These are phyloP conservation scores for Beauveria bassiana DNA, from an alignment of 2,329 filamentous ascomycete genomes.

Conservation along the genomic window DNA sequence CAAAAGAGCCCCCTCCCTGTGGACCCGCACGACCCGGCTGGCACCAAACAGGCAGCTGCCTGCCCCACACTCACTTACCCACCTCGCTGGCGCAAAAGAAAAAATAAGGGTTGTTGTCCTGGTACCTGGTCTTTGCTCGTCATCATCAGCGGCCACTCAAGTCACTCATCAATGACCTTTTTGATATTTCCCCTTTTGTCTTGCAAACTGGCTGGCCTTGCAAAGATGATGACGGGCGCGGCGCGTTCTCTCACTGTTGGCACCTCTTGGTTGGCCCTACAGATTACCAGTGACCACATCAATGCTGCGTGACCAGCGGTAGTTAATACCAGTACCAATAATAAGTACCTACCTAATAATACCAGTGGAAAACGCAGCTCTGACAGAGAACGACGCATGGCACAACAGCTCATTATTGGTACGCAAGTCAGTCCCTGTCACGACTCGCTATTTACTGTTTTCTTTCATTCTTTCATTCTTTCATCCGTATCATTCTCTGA, in stretches of 20 bases:
- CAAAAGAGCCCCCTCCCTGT: too few species aligned
- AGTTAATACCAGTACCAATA: too few species aligned
- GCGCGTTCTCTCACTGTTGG: neutral
- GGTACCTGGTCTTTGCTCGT: neutral
- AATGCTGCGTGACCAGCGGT: too few species aligned
- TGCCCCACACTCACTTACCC: neutral
- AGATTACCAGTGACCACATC: neutral
- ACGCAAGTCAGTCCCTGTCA: neutral
- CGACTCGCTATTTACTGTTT: neutral
- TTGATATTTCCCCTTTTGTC: neutral
- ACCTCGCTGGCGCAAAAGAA: neutral
- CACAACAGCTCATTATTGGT: neutral
- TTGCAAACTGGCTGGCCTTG: neutral
- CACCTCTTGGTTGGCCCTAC: neutral
- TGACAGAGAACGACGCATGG: neutral
- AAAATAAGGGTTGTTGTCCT: neutral
- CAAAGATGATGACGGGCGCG: neutral
- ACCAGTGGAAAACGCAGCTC: too few species aligned
- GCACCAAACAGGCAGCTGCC: slow-evolving; percentile 6
- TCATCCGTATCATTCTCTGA: neutral
- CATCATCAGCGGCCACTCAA: neutral
- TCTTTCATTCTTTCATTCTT: neutral
- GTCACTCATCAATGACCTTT: neutral
- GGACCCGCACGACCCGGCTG: neutral
- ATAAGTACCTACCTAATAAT: too few species aligned